Evolutionary conservation across 2,329 filamentous ascomycete species (phyloP), one percentile per base, ranked within the genome.

Genomic region (Alternaria solani): DNA sequence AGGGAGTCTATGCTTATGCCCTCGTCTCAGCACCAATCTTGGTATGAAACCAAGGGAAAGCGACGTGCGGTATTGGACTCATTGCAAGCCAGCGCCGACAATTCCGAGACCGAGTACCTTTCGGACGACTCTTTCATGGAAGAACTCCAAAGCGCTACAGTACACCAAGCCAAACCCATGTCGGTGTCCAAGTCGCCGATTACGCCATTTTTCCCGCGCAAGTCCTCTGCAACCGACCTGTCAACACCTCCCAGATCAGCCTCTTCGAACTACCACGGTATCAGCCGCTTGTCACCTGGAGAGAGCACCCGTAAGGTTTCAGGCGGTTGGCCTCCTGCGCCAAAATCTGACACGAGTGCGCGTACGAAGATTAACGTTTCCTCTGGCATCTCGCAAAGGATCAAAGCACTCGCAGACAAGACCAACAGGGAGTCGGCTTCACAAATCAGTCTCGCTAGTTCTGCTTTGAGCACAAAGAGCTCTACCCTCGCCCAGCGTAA

Each of bases 361-460:
- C 82, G 87, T 4, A 93, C 91, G 75, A 96, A 94, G 76, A 85
- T 89, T 66, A 95, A 92, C 71, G 87, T 98, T 25, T 94, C 93
- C 7, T 93, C 91, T 8, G 93, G 92, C 68, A 97, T 99, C 62
- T 96, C 94, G 3, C 92, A 94, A 76, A 90, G 95, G 42, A 98
- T 98, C 77, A 96, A 97, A 78, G 93, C 94, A 7, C 83, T 99
- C 54, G 92, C 97, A 75, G 94, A 93, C 77, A 85, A 95, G 56
- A 84, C 84, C 4, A 82, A 66, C 85, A 89, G 60, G 79, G 84
- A 74, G 73, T 76, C 73, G 20, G 55, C 67, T 51, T 64, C 68
- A 49, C 65, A 66, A 49, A 57, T 69, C 55, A 75, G 65, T 65
- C 62, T 66, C 58, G 46, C 55, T 38, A 48, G 57, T 42, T 61